These are phyloP conservation scores for Cyphellophora attinorum DNA, from an alignment of 2,329 filamentous ascomycete genomes.

Conservation along the genomic window DNA sequence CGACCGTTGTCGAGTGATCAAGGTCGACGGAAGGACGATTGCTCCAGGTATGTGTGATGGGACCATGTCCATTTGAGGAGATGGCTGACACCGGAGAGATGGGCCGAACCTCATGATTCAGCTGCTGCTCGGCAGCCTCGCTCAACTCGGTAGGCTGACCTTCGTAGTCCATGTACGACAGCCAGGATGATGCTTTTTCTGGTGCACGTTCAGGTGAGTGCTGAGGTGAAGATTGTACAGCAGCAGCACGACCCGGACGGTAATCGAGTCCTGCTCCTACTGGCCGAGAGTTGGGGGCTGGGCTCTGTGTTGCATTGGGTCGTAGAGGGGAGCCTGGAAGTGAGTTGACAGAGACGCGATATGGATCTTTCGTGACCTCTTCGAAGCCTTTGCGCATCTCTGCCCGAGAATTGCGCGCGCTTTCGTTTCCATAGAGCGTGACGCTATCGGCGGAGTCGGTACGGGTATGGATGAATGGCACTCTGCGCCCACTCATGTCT, in stretches of 20 bases:
- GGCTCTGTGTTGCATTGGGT: slow-evolving; percentile 23
- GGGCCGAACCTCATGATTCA: slow-evolving; percentile 13
- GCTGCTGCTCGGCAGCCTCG: slow-evolving; percentile 9
- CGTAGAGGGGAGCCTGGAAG: slow-evolving; percentile 21
- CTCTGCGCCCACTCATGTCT: slow-evolving; percentile 25
- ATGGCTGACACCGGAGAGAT: slow-evolving; percentile 16
- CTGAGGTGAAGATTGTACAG: slow-evolving; percentile 2
- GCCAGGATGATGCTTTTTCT: slow-evolving; percentile 15
- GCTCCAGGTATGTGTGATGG: slow-evolving; percentile 7
- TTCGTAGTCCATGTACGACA: slow-evolving; percentile 19
- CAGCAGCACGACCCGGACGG: slow-evolving; percentile 16
- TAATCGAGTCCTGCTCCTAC: slow-evolving; percentile 16
- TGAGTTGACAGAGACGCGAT: slow-evolving; percentile 14
- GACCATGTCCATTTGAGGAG: slow-evolving; percentile 7
- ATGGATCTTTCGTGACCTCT: slow-evolving; percentile 16
- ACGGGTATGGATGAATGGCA: slow-evolving; percentile 76
- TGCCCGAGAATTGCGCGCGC: slow-evolving; percentile 14
- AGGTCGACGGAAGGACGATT: not conserved
- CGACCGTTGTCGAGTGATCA: no score
- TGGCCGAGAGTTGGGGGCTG: slow-evolving; percentile 15
- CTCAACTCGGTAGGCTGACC: slow-evolving; percentile 14
- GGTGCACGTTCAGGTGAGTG: slow-evolving; percentile 4
- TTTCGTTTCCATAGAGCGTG: slow-evolving; percentile 13
- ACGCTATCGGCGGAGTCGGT: slow-evolving; percentile 49
- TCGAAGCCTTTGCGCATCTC: slow-evolving; percentile 16